Conservation (phyloP, 352 stramenopile species). For the Pythium dissimile region DNA sequence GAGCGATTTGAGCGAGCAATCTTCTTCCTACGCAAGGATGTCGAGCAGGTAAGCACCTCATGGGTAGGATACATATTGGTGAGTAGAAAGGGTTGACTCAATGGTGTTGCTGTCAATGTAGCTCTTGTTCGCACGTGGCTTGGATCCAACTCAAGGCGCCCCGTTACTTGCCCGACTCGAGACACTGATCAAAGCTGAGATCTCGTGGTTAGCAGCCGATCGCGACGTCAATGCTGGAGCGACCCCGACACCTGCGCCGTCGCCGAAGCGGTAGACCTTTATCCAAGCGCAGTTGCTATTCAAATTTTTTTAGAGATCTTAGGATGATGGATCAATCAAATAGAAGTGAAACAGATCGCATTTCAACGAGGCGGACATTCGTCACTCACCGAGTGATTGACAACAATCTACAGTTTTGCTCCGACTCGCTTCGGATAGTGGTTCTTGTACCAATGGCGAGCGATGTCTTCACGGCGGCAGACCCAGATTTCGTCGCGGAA, state of each 20-base stretch:
- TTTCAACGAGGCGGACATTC: too few species aligned
- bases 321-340: not conserved
- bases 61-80: too few species aligned
- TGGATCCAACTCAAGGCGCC: conserved; percentile 63
- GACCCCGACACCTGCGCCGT: not conserved
- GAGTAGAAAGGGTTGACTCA: conserved; percentile 6
- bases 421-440: conserved; percentile 52
- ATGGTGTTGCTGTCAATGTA: conserved; percentile 22
- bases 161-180: conserved; percentile 67
- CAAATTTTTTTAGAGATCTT: too few species aligned
- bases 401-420: conserved; percentile 40
- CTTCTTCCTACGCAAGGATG: conserved; percentile 71
- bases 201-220: conserved; percentile 61
- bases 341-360: conserved; percentile 1
- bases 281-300: not conserved
- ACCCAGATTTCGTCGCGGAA: conserved; percentile 92
- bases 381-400: too few species aligned
- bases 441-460: conserved; percentile 92
- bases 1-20: conserved; percentile 79
- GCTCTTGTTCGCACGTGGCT: conserved; percentile 69
- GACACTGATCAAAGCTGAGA: conserved; percentile 61
- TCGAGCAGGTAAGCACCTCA: conserved; percentile 82
- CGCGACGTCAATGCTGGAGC: conserved; percentile 35
- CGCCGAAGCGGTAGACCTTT: conserved; percentile 5
- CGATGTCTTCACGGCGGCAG: conserved; percentile 92